Conservation (phyloP, 1,284 basidiomycete genomes). For the Boletellus deceptivus region DNA sequence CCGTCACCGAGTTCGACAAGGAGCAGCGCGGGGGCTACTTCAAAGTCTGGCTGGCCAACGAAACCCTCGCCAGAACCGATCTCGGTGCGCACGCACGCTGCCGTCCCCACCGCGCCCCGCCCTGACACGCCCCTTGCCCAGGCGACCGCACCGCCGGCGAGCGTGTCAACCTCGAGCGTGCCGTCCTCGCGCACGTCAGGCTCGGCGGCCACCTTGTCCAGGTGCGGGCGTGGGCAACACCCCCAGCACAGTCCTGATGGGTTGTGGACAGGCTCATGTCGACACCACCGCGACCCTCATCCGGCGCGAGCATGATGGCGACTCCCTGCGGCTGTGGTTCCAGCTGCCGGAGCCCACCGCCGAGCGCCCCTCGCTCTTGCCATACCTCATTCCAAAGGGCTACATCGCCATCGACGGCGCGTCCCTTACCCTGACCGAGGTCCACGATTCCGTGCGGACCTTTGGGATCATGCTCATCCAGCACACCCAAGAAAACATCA, state of each 20-base stretch:
- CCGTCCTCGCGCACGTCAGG: constrained; percentile 88
- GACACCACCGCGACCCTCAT: constrained; percentile 84
- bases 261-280: constrained; percentile 76
- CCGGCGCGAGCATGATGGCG: constrained; percentile 72
- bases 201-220: constrained; percentile 99
- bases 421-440: constrained; percentile 87
- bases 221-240: constrained; percentile 43
- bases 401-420: constrained; percentile 95
- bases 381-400: constrained; percentile 93
- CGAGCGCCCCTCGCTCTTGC: constrained; percentile 65
- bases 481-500: constrained; percentile 90
- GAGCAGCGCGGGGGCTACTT: constrained; percentile 72
- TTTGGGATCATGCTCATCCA: constrained; percentile 96
- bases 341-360: constrained; percentile 63
- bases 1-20: constrained; percentile 81
- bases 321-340: constrained; percentile 84
- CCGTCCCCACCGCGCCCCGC: neutral
- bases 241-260: neutral
- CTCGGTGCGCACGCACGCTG: constrained; percentile 57
- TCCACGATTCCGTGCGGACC: constrained; percentile 65
- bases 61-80: constrained; percentile 91
- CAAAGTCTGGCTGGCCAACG: constrained; percentile 93
- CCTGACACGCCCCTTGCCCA: constrained; percentile 29
- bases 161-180: constrained; percentile 90
- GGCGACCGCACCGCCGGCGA: constrained; percentile 81